These are phyloP conservation scores for Parafenestella ontariensis DNA, from an alignment of 2,329 filamentous ascomycete species.

Conservation along the genomic window DNA sequence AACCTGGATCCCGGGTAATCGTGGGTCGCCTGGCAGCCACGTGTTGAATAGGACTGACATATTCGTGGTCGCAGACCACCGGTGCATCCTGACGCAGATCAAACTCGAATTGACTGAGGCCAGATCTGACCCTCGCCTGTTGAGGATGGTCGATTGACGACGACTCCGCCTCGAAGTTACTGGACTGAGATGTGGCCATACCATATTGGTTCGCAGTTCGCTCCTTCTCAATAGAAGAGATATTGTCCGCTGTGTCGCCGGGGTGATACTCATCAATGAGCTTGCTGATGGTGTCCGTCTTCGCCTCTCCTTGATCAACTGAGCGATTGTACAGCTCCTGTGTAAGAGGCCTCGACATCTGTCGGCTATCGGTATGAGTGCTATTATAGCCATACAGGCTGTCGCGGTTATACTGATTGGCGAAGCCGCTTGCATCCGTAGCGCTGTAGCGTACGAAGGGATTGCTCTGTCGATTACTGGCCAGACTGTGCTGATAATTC, in stretches of 20 bases:
- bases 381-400: conserved; percentile 21
- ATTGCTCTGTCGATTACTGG: conserved; percentile 30
- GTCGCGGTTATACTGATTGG: conserved; percentile 20
- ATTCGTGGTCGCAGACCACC: neutral
- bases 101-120: conserved; percentile 38
- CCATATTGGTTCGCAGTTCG: neutral
- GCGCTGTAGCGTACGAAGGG: conserved; percentile 25
- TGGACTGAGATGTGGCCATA: neutral
- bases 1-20: conserved; percentile 20
- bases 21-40: conserved; percentile 8
- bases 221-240: conserved; percentile 5
- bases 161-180: neutral
- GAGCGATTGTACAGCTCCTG: conserved; percentile 23
- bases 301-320: conserved; percentile 15
- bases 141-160: conserved; percentile 2
- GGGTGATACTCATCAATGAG: conserved; percentile 41
- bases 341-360: conserved; percentile 15
- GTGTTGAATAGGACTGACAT: neutral
- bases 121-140: conserved; percentile 8
- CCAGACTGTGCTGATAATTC: conserved; percentile 26
- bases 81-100: conserved; percentile 4
- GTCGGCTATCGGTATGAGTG: conserved; percentile 14
- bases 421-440: conserved; percentile 17
- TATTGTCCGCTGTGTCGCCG: conserved; percentile 7
- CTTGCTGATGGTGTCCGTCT: conserved; percentile 44